Conservation (phyloP, 176 grass and related monocot genomes). For the Carex myosuroides region DNA sequence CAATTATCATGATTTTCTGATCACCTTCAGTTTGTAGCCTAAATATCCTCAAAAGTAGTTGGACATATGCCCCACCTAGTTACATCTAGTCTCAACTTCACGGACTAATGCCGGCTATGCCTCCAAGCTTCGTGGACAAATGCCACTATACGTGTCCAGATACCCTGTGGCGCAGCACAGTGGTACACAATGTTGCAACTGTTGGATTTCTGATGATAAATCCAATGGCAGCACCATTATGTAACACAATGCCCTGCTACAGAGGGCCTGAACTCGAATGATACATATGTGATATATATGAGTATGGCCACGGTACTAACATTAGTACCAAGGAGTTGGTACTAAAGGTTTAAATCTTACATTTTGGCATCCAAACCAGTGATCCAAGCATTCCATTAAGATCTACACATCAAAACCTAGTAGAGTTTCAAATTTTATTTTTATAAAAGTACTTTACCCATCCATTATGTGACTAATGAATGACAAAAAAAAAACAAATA, state of each 20-base stretch:
- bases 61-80: neutral
- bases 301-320: neutral
- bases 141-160: neutral
- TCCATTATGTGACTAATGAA: neutral
- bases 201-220: neutral
- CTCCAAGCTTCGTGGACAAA: neutral
- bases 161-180: neutral
- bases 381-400: neutral
- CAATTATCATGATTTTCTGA: neutral
- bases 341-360: neutral
- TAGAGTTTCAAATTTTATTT: neutral
- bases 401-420: neutral
- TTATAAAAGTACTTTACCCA: neutral
- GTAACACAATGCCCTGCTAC: neutral
- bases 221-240: neutral
- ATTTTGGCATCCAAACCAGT: neutral
- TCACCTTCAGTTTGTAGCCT: neutral
- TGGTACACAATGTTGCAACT: neutral
- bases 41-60: neutral
- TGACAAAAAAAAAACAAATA: neutral
- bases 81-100: neutral
- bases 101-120: neutral
- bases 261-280: neutral
- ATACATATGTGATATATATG: neutral
- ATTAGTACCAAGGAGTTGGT: neutral